Conservation (phyloP, 352 stramenopile genomes). For the Phytopythium vexans region DNA sequence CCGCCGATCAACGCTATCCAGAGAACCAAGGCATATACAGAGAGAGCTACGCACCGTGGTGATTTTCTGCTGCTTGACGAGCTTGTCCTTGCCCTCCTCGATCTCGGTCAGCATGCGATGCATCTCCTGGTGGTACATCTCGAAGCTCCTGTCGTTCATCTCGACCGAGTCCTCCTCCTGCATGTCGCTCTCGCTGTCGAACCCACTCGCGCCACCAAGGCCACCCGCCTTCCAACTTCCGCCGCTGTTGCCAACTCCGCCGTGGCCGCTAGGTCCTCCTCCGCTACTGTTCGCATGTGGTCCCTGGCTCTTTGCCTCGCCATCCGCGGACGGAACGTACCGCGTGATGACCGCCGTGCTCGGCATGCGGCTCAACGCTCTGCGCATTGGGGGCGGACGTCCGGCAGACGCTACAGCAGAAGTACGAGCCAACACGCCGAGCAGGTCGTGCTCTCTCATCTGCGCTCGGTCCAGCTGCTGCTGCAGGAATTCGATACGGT, state of each 20-base stretch:
- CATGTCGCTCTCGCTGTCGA: not conserved
- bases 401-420: constrained; percentile 9
- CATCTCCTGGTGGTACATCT: constrained; percentile 66
- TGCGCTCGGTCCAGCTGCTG: constrained; percentile 47
- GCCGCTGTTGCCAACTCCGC: not conserved
- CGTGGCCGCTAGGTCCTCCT: not conserved
- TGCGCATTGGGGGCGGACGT: constrained; percentile 21
- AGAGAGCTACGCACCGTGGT: constrained; percentile 36
- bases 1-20: not conserved
- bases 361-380: constrained; percentile 59
- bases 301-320: constrained; percentile 3
- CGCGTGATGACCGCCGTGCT: constrained; percentile 64
- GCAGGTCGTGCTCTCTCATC: constrained; percentile 73
- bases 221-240: not conserved
- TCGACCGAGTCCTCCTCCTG: constrained; percentile 18
- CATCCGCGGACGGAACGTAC: constrained; percentile 16
- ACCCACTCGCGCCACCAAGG: not conserved
- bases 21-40: not conserved
- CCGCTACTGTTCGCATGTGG: not conserved
- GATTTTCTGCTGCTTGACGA: constrained; percentile 65
- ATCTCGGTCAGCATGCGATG: constrained; percentile 61
- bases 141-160: constrained; percentile 65
- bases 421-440: constrained; percentile 26
- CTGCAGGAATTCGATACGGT: constrained; percentile 43
- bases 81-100: constrained; percentile 53